These are phyloP conservation scores for Melampsora larici-populina DNA, from an alignment of 1,284 basidiomycete genomes.

Conservation along the genomic window DNA sequence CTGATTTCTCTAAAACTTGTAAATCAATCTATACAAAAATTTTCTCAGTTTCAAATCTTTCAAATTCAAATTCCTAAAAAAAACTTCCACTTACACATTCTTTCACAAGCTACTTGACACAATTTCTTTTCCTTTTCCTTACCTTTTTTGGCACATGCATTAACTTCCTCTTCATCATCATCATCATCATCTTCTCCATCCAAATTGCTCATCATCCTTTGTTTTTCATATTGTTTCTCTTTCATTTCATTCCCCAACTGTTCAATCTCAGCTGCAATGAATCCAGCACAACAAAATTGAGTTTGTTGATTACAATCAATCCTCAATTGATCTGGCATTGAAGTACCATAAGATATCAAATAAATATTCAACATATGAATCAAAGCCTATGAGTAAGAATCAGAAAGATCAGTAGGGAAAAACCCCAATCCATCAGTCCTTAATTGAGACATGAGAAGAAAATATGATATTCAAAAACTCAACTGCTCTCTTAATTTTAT, in stretches of 20 bases:
- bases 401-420: background rate
- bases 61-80: too few relatives aligned
- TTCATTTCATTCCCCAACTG: conserved; percentile 45
- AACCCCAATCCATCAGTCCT: background rate
- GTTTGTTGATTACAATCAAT: conserved; percentile 47
- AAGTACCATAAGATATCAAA: conserved; percentile 24
- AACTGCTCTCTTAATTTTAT: conserved; percentile 23
- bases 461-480: background rate
- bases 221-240: background rate
- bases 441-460: background rate
- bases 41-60: too few relatives aligned
- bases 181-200: conserved; percentile 37
- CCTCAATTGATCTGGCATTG: conserved; percentile 44
- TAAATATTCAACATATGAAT: conserved; percentile 39
- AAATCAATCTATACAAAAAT: background rate
- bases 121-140: too few relatives aligned
- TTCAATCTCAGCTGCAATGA: conserved; percentile 49
- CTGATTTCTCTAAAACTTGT: conserved; percentile 18
- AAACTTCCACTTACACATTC: too few relatives aligned
- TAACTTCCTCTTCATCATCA: background rate
- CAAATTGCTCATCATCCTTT: background rate
- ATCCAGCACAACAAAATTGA: conserved; percentile 48
- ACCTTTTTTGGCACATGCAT: background rate
- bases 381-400: conserved; percentile 20
- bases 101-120: too few relatives aligned